Evolutionary conservation across 768 basidiomycete genomes (phyloP).

Genomic region (Boletus rubroflammeus): DNA sequence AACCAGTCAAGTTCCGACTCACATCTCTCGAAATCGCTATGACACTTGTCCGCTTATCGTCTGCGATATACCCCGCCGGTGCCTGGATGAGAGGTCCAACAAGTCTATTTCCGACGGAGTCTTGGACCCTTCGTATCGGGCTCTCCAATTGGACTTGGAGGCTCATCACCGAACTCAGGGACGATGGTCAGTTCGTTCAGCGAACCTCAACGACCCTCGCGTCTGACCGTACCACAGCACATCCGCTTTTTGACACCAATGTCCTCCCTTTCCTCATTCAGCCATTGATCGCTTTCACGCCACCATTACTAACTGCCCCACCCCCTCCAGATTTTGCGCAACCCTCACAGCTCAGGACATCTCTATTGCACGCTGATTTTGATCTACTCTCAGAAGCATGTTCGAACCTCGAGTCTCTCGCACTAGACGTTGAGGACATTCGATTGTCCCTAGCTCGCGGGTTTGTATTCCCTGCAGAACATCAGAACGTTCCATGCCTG

Average conservation of each 20-base stretch:
- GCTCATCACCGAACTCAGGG: constrained; percentile 66
- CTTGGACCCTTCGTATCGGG: constrained; percentile 62
- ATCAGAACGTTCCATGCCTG: constrained; percentile 55
- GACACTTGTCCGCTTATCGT: constrained; percentile 65
- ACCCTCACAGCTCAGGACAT: constrained; percentile 39
- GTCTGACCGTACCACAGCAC: constrained; percentile 34
- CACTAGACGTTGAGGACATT: constrained; percentile 75
- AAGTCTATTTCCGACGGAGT: constrained; percentile 40
- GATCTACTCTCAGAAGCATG: constrained; percentile 72
- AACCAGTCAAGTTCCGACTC: constrained; percentile 65
- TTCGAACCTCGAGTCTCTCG: constrained; percentile 71
- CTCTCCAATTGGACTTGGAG: constrained; percentile 79
- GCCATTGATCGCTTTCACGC: constrained; percentile 57
- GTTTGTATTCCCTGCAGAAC: constrained; percentile 53
- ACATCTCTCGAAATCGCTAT: constrained; percentile 64
- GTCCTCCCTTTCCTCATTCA: constrained; percentile 61
- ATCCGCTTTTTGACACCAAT: constrained; percentile 58
- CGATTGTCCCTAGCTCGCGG: constrained; percentile 69
- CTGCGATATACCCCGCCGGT: constrained; percentile 68
- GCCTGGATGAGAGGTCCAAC: constrained; percentile 48
- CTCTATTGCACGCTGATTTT: constrained; percentile 61
- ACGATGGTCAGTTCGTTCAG: constrained; percentile 51
- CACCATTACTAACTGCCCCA: constrained; percentile 42
- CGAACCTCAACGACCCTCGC: neutral
- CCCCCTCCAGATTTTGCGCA: constrained; percentile 38